Evolutionary conservation across 352 stramenopile genomes (phyloP), one percentile per base, ranked within the genome.

Genomic region (Hyaloperonospora arabidopsidis): DNA sequence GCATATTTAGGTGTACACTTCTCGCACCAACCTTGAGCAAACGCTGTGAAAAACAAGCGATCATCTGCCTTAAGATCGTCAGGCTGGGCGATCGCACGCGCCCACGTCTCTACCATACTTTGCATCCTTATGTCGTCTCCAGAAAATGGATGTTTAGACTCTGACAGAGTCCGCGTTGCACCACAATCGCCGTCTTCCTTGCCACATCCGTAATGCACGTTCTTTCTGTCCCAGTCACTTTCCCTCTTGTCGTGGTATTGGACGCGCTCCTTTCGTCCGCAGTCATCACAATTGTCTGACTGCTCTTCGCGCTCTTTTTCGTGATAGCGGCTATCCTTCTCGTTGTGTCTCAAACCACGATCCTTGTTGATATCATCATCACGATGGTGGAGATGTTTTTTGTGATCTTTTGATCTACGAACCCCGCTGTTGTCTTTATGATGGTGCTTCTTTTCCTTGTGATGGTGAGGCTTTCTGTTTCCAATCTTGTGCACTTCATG

Each of bases 41-140:
- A 90, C 17, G 79, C 65, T 18, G 74, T 72, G 56, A 87, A 90
- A 55, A 87, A 87, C 22, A 87, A 57, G 12, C 68, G 70, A 55
- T 79, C 68, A 22, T 84, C 72, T 36, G 63, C 67, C 38, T 56
- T 46, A 5, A 45, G 32, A 38, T 68, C 58, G 6, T 23, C 38
- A 22, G 65, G 48, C 45, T 68, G 57, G 2, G 44, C 65, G 19
- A 70, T 35, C 22, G 65, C 59, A 57, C 65, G 65, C 12, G 61
- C 61, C n/a, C 70, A 15, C 19, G 38, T 63, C 28, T 57, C 36
- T 12, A 63, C 55, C 57, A 73, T 65, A n/a, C 29, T 54, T 8
- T 57, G 61, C 5, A 63, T 57, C 39, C 39, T 59, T 18, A 15
- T 21, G 41, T 72, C 59, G 19, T 49, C 59, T 21, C 38, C 44